Evolutionary conservation across 306 rosid species (phyloP).

Genomic region (Vigna unguiculata): DNA sequence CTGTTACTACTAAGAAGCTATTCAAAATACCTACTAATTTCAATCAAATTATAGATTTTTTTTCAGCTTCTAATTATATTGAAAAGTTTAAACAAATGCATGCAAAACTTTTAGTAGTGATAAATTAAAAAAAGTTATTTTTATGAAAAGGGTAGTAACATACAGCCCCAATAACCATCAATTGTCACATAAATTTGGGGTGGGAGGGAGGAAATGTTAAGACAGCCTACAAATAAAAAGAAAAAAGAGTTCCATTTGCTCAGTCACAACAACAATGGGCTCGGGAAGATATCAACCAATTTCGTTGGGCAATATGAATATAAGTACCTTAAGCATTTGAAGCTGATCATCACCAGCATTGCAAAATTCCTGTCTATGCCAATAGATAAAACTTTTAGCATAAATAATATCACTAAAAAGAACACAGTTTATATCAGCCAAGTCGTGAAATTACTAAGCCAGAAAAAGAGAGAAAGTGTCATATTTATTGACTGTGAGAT

Average conservation of each 20-base stretch:
- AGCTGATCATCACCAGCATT: conserved; percentile 63
- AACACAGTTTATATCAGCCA: conserved; percentile 3
- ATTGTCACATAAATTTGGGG: not conserved
- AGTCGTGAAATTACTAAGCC: conserved; percentile 11
- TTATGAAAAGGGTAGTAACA: not conserved
- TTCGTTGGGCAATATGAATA: conserved; percentile 30
- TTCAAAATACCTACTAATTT: not conserved
- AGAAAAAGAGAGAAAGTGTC: conserved; percentile 24
- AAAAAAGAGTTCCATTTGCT: conserved; percentile 2
- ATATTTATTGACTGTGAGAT: conserved; percentile 25
- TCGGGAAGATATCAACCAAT: conserved; percentile 32
- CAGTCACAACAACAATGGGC: conserved; percentile 13
- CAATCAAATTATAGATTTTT: not conserved
- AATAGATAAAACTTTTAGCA: conserved; percentile 31
- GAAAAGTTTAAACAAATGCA: not conserved
- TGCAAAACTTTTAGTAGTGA: not conserved
- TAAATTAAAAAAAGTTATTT: not conserved
- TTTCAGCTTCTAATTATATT: not conserved
- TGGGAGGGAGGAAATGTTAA: not conserved
- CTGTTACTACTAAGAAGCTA: not conserved
- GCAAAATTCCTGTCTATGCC: conserved; percentile 68
- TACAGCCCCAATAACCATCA: not conserved
- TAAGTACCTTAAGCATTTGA: conserved; percentile 68
- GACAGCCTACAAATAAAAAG: not conserved
- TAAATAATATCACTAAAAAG: conserved; percentile 26